These are phyloP conservation scores for Cutaneotrichosporon cavernicola DNA, from an alignment of 1,284 basidiomycete species.

Conservation along the genomic window DNA sequence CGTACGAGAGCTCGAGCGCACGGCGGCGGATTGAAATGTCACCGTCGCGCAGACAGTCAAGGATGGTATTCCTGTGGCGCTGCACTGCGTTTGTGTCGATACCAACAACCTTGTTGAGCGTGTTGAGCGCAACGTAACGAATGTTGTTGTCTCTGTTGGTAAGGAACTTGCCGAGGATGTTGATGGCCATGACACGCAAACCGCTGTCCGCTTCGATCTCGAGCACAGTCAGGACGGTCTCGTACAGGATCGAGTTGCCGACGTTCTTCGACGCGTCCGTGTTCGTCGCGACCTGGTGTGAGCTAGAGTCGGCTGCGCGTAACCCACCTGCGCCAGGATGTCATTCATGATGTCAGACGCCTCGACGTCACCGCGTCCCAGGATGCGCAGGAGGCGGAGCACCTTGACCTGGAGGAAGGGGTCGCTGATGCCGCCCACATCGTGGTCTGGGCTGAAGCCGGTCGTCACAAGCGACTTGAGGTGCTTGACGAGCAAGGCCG, in stretches of 20 bases:
- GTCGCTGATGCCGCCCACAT: slow-evolving; percentile 98
- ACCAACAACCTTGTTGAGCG: slow-evolving; percentile 95
- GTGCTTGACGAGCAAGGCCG: slow-evolving; percentile 89
- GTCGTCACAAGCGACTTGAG: slow-evolving; percentile 94
- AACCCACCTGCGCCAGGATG: slow-evolving; percentile 82
- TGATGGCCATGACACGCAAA: slow-evolving; percentile 98
- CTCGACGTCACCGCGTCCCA: slow-evolving; percentile 79
- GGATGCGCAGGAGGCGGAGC: slow-evolving; percentile 82
- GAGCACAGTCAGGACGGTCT: slow-evolving; percentile 94
- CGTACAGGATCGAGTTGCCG: slow-evolving; percentile 96
- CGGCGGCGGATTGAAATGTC: slow-evolving; percentile 97
- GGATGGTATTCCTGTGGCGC: slow-evolving; percentile 94
- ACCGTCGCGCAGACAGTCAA: slow-evolving; percentile 96
- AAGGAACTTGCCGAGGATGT: slow-evolving; percentile 97
- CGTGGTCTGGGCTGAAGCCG: slow-evolving; percentile 97
- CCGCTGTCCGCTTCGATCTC: slow-evolving; percentile 97
- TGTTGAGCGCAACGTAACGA: slow-evolving; percentile 98
- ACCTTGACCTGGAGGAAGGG: slow-evolving; percentile 98
- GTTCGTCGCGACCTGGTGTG: slow-evolving; percentile 85
- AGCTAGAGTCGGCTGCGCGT: background rate
- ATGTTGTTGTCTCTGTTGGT: slow-evolving; percentile 99
- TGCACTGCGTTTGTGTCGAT: slow-evolving; percentile 99
- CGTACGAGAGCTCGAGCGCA: slow-evolving; percentile 95
- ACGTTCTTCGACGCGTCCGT: slow-evolving; percentile 98
- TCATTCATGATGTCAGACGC: slow-evolving; percentile 98